Conservation (phyloP, 768 basidiomycete species). For the Holtermannia corniformis region DNA sequence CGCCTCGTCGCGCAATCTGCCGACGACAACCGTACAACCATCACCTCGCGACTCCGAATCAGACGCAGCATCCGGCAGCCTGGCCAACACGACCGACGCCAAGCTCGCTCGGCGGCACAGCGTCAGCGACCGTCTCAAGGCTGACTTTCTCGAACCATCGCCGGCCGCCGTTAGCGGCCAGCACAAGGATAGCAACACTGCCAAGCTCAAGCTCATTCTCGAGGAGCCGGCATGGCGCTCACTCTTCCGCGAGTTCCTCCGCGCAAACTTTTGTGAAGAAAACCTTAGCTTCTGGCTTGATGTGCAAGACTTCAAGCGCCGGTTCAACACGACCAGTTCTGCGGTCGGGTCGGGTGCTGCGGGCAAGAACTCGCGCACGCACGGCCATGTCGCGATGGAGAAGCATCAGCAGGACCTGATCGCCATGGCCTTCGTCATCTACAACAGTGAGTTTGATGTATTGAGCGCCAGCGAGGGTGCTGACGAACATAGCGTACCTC, state of each 20-base stretch:
- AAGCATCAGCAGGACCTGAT: slow-evolving; percentile 91
- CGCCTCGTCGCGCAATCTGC: slow-evolving; percentile 29
- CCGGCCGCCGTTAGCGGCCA: slow-evolving; percentile 26
- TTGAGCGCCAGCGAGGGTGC: neutral
- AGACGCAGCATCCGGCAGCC: slow-evolving; percentile 3
- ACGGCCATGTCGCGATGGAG: slow-evolving; percentile 66
- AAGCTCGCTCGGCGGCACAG: slow-evolving; percentile 2
- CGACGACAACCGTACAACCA: slow-evolving; percentile 32
- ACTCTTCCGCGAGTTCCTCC: slow-evolving; percentile 88
- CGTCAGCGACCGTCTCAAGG: slow-evolving; percentile 8
- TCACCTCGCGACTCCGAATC: slow-evolving; percentile 1
- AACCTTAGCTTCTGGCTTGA: slow-evolving; percentile 96
- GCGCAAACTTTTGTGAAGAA: slow-evolving; percentile 94
- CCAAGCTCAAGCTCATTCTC: slow-evolving; percentile 79
- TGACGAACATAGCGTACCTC: slow-evolving; percentile 74
- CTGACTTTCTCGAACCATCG: slow-evolving; percentile 15
- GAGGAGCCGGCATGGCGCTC: slow-evolving; percentile 81
- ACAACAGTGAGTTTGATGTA: slow-evolving; percentile 36
- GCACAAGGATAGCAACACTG: slow-evolving; percentile 79
- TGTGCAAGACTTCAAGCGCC: slow-evolving; percentile 90
- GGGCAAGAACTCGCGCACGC: slow-evolving; percentile 41
- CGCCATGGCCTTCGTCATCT: slow-evolving; percentile 75
- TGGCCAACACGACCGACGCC: slow-evolving; percentile 5
- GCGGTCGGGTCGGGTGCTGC: slow-evolving; percentile 49
- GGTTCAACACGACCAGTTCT: slow-evolving; percentile 90